These are phyloP conservation scores for Leucogyrophana mollusca DNA, from an alignment of 768 basidiomycete genomes.

Conservation along the genomic window DNA sequence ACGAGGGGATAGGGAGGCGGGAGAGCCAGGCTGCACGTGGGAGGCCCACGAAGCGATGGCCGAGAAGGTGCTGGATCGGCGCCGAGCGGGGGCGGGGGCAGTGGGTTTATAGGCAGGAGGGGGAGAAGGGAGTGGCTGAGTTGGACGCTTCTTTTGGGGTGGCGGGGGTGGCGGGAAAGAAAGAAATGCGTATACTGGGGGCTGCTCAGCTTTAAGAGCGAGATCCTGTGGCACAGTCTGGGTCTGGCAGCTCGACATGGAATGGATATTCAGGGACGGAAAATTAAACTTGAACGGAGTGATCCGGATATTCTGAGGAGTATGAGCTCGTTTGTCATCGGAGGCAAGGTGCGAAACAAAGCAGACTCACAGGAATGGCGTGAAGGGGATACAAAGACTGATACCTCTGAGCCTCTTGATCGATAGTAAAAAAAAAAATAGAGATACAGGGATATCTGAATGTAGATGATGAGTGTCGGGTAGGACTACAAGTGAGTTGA, in stretches of 20 bases:
- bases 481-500: slow-evolving; percentile 1
- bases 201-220: slow-evolving; percentile 12
- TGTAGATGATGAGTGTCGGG: background rate
- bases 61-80: slow-evolving; percentile 45
- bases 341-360: background rate
- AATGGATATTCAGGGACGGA: slow-evolving; percentile 1
- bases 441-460: background rate
- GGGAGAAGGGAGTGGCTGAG: slow-evolving; percentile 26
- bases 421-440: slow-evolving; percentile 1
- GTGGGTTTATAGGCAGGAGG: slow-evolving; percentile 1
- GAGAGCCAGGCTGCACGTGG: slow-evolving; percentile 68
- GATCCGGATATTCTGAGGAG: slow-evolving; percentile 8
- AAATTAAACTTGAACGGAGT: slow-evolving; percentile 6
- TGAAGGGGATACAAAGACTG: slow-evolving; percentile 5
- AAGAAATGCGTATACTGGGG: slow-evolving; percentile 40
- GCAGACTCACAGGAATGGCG: slow-evolving; percentile 2
- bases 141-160: slow-evolving; percentile 35
- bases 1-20: slow-evolving; percentile 41
- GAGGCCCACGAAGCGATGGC: slow-evolving; percentile 62
- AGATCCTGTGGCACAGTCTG: slow-evolving; percentile 13
- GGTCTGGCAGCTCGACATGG: slow-evolving; percentile 4
- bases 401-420: background rate
- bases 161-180: slow-evolving; percentile 38
- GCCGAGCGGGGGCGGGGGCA: slow-evolving; percentile 19
- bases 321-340: slow-evolving; percentile 5